Conservation (phyloP, 257 asterid genomes). For the Pogostemon cablin region DNA sequence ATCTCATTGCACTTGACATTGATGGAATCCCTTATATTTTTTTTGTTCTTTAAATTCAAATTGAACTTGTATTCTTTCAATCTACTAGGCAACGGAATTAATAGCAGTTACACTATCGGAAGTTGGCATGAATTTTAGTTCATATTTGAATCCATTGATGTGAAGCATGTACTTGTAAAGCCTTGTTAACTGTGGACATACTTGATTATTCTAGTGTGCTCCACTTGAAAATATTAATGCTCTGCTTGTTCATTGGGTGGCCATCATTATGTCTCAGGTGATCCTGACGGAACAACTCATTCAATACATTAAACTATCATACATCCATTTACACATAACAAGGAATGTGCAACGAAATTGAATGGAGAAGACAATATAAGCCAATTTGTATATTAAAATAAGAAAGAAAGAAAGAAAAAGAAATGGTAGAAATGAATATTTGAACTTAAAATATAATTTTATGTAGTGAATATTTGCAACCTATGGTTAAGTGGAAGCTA, state of each 20-base stretch:
- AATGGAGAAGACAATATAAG: background rate
- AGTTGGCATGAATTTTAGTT: too few relatives aligned
- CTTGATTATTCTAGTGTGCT: too few relatives aligned
- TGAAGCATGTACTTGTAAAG: too few relatives aligned
- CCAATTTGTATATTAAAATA: too few relatives aligned
- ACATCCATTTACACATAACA: background rate
- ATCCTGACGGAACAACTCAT: background rate
- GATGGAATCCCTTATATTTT: background rate
- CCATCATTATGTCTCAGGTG: background rate
- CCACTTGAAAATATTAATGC: background rate
- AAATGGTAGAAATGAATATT: too few relatives aligned
- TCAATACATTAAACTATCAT: background rate
- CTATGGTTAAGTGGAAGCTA: background rate
- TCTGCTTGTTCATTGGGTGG: background rate
- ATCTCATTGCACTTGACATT: background rate
- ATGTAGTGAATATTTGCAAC: background rate
- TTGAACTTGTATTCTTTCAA: background rate
- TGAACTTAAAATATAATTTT: background rate
- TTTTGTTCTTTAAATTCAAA: too few relatives aligned
- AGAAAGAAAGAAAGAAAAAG: too few relatives aligned
- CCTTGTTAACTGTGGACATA: too few relatives aligned
- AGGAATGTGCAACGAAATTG: background rate
- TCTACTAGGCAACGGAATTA: background rate
- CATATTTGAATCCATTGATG: too few relatives aligned
- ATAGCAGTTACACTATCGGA: too few relatives aligned